A percentile compares a stretch with the other conserved stretches of the same genome.
These are phyloP conservation scores for Populus ilicifolia DNA, from an alignment of 345 rosid species.

Conservation along the genomic window DNA sequence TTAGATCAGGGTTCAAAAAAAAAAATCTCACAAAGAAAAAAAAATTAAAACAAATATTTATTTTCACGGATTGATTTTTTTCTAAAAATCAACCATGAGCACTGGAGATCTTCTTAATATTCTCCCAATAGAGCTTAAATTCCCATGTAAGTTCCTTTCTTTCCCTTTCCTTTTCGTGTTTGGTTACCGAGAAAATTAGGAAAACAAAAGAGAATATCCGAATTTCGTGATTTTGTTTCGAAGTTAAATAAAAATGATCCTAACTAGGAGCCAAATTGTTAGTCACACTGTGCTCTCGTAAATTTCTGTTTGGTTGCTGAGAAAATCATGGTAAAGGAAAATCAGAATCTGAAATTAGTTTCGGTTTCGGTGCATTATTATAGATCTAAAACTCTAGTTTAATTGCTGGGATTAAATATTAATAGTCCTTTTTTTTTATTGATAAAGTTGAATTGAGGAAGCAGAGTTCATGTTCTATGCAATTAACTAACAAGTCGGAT, in stretches of 20 bases:
- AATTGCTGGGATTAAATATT: not conserved
- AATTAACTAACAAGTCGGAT: conserved; percentile 64
- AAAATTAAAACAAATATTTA: not conserved
- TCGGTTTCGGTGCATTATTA: not conserved
- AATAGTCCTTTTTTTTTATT: not conserved
- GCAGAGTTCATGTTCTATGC: conserved; percentile 77
- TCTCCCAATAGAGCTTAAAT: not conserved
- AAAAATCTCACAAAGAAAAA: not conserved
- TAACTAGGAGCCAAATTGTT: not conserved
- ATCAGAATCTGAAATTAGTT: not conserved
- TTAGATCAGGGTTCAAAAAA: not conserved
- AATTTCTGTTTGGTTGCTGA: conserved; percentile 5
- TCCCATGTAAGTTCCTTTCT: not conserved
- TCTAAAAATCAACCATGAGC: not conserved
- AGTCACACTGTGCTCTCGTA: not conserved
- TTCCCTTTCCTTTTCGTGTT: conserved; percentile 14
- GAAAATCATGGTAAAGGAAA: not conserved
- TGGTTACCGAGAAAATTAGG: not conserved
- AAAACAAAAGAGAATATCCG: not conserved
- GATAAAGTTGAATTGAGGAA: conserved; percentile 71
- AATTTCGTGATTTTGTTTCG: not conserved
- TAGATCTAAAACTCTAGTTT: not conserved
- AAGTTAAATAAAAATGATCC: not conserved
- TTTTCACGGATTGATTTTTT: not conserved
- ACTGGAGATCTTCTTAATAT: not conserved